Percentiles rank a stretch among this genome's conserved stretches.
Conservation (phyloP, 257 asterid genomes). For the Knoxia roxburghii region DNA sequence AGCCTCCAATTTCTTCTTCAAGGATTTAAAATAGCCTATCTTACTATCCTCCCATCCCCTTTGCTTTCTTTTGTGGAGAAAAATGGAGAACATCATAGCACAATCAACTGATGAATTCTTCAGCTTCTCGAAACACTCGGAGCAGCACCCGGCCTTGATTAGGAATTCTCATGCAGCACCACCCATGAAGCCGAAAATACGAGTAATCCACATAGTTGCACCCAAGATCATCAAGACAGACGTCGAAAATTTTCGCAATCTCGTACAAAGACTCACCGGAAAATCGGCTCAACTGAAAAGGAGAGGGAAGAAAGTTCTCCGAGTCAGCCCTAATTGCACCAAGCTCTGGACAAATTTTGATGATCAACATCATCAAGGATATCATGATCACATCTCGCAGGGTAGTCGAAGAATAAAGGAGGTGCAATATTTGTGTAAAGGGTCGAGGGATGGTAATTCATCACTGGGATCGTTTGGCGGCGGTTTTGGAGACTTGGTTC, state of each 20-base stretch:
- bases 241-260: slow-evolving; percentile 53
- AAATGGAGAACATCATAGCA: slow-evolving; percentile 36
- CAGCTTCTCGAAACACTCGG: slow-evolving; percentile 24
- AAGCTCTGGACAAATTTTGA: slow-evolving; percentile 26
- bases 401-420: slow-evolving; percentile 29
- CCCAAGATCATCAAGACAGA: slow-evolving; percentile 70
- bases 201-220: slow-evolving; percentile 70
- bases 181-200: slow-evolving; percentile 62
- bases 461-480: slow-evolving; percentile 33
- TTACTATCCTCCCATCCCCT: not conserved
- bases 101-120: slow-evolving; percentile 18
- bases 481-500: slow-evolving; percentile 45
- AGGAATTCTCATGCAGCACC: slow-evolving; percentile 40
- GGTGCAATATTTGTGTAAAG: slow-evolving; percentile 33
- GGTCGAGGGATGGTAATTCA: slow-evolving; percentile 7
- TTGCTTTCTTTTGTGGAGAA: not conserved
- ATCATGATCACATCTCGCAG: slow-evolving; percentile 17
- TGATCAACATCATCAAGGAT: not conserved
- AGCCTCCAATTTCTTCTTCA: slow-evolving; percentile 10
- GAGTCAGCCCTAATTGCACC: not conserved
- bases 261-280: slow-evolving; percentile 81
- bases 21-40: not conserved
- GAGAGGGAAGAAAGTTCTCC: slow-evolving; percentile 11
- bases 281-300: slow-evolving; percentile 36
- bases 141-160: slow-evolving; percentile 33